Percentiles rank a stretch among this genome's conserved stretches.
phyloP scores from a whole-genome alignment of 2,329 filamentous ascomycete species.

The Nigrospora sphaerica region DNA sequence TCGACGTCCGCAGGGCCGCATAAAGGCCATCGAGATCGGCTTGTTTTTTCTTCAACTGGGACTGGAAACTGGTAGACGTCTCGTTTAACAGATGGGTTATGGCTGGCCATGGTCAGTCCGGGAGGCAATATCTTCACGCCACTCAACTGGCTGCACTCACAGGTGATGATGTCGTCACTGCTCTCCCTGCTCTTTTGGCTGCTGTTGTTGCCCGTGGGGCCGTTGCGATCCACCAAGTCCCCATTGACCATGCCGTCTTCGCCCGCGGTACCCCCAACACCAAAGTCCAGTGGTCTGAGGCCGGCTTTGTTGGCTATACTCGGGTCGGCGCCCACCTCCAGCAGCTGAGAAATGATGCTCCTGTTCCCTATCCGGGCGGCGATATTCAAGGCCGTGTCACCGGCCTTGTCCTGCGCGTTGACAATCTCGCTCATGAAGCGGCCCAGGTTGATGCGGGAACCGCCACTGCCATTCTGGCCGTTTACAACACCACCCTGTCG shows the following conservation, averaged over 20 bases:
- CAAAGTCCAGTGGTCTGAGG: slow-evolving; percentile 86
- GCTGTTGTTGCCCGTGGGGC: slow-evolving; percentile 14
- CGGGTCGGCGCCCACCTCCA: slow-evolving; percentile 93
- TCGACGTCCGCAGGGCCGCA: slow-evolving; percentile 71
- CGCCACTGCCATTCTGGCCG: slow-evolving; percentile 34
- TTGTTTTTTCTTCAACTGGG: slow-evolving; percentile 78
- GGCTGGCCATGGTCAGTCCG: slow-evolving; percentile 41
- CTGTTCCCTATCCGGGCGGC: slow-evolving; percentile 88
- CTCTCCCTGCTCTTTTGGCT: slow-evolving; percentile 60
- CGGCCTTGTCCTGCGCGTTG: slow-evolving; percentile 87
- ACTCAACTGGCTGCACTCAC: slow-evolving; percentile 42
- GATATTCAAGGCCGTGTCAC: slow-evolving; percentile 91
- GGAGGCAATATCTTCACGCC: neutral
- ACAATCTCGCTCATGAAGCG: slow-evolving; percentile 97
- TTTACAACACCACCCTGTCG: slow-evolving; percentile 65
- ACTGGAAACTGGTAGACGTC: slow-evolving; percentile 71
- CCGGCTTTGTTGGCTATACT: slow-evolving; percentile 86
- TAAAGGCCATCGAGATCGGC: slow-evolving; percentile 77
- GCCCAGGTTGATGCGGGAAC: slow-evolving; percentile 73
- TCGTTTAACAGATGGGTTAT: slow-evolving; percentile 78
- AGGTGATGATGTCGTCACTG: slow-evolving; percentile 70
- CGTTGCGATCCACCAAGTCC: slow-evolving; percentile 4
- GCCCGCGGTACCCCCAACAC: slow-evolving; percentile 64
- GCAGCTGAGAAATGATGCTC: slow-evolving; percentile 91
- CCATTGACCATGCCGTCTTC: slow-evolving; percentile 37